Conservation (phyloP, 164 flowering plant species). For the Berberis thunbergii region DNA sequence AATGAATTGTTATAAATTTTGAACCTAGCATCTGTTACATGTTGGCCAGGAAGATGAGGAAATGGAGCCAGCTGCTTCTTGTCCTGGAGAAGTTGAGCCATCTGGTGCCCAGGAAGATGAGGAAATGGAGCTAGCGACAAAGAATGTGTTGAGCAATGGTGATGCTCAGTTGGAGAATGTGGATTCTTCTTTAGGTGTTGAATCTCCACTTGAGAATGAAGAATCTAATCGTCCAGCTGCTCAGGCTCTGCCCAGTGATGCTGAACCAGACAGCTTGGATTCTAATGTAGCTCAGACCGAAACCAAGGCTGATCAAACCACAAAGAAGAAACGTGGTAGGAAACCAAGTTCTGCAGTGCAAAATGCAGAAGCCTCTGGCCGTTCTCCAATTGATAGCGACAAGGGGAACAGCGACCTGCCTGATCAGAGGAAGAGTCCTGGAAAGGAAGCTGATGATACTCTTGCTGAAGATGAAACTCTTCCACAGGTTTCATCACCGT, state of each 20-base stretch:
- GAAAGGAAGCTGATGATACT: constrained; percentile 25
- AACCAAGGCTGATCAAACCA: constrained; percentile 16
- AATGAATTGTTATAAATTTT: too few relatives aligned
- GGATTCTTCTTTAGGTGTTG: constrained; percentile 17
- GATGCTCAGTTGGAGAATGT: constrained; percentile 18
- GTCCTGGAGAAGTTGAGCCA: constrained; percentile 26
- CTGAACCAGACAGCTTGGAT: constrained; percentile 18
- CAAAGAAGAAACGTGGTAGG: constrained; percentile 23
- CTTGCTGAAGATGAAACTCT: constrained; percentile 22
- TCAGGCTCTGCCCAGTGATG: constrained; percentile 10
- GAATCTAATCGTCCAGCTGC: constrained; percentile 6
- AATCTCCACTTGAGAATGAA: constrained; percentile 24
- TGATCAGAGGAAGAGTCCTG: constrained; percentile 17
- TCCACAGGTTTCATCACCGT: neutral
- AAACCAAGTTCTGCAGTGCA: constrained; percentile 15
- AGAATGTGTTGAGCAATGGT: constrained; percentile 42
- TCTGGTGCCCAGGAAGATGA: constrained; percentile 9
- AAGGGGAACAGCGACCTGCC: constrained; percentile 22
- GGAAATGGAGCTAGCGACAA: constrained; percentile 8
- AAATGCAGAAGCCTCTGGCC: constrained; percentile 26
- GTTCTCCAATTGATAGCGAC: constrained; percentile 20
- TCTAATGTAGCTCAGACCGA: constrained; percentile 16
- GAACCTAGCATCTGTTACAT: neutral
- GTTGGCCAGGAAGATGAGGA: constrained; percentile 34
- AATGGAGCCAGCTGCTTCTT: constrained; percentile 15